Base-by-base conservation (phyloP, 768 basidiomycete genomes). In the Tubosaeta sp. region DNA sequence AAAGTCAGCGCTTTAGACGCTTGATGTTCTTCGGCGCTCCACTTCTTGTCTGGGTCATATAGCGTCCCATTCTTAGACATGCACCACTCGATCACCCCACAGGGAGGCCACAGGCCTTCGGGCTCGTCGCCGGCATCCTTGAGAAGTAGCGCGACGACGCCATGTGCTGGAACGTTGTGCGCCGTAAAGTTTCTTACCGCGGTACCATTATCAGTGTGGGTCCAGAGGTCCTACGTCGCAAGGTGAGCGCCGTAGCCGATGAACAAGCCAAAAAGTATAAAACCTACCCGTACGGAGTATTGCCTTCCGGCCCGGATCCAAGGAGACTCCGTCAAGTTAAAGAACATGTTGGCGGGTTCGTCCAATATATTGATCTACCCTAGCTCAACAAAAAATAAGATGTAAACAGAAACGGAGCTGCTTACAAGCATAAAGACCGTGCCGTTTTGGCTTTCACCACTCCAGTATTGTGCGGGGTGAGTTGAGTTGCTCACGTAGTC, bases 381-480 rank as follows among this genome's bases (percentile, higher is more conserved):
- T 31, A 9, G 22, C 16, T 54, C 30, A 64, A 44, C 5, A 6
- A 40, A n/a, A 48, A 29, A 43, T 10, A 10, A 7, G 30, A 21
- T 11, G n/a, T 1, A 10, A 21, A 34, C 2, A 0, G 9, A 0
- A 16, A 29, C 16, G 10, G 40, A 41, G 34, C 25, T 13, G 42
- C 76, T 51, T 54, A 84, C 84, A 24, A 86, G 72, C 84, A 86
- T 86, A 59, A 86, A 71, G 0, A 85, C 71, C 1, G 80, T 81
- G 44, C 84, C 84, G 46, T 84, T 81, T 62, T 83, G 70, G 49
- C 77, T 80, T 56, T 77, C 72, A 4, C 84, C 84, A 54, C 82
- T 84, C 84, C 84, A 86, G 61, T 80, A 86, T 53, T 83, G 79
- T n/a, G 84, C 82, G 1, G 84, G 84, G 59, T 80, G 76, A 0